Base-by-base conservation (phyloP, 495 filamentous ascomycete species). In the Umbilicaria muhlenbergii region DNA sequence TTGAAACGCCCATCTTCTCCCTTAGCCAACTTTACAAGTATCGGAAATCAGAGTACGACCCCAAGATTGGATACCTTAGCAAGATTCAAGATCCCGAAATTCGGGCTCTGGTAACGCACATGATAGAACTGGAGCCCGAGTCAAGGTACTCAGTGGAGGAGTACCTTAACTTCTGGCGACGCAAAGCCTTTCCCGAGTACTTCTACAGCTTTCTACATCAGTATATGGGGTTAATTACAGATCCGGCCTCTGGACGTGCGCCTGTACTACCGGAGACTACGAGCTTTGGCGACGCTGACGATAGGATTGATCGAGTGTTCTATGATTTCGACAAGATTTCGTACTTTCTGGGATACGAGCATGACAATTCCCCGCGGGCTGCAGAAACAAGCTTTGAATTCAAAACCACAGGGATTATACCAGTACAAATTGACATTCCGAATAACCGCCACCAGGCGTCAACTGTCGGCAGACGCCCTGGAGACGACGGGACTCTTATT, bases 301-400 rank as follows among this genome's bases (percentile, higher is more conserved):
- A 94, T 47, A 73, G 92, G 34, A 96, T 99, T 44, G 86, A 96
- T 52, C 71, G 86, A 44, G 75, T 96, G 3, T 94, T 81, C 60
- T 71, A 80, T 43, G 92, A 99, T 52, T 99, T 95, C 64, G 92
- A 99, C 57, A 95, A 96, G 59, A 91, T 99, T 47, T 82, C 88
- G 0, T 91, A 88, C 55, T 91, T 93, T 47, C 73, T 99, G 2
- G 86, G 83, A 8, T 83, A 85, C 43, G 69, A 71, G 11, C 63
- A 65, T 39, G 65, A 63, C 11, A 63, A 67, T 32, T 45, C 54
- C 16, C 39, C 32, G 34, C 28, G 17, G 11, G 34, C 38, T 36
- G 45, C 56, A 3, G 48, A 46, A 11, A 39, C 58, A 5, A 53
- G 50, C 33, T 39, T 38, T n/a, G 13, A 41, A 15, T 47, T 48